Percentiles rank a stretch among this genome's conserved stretches.
Evolutionary conservation across 768 basidiomycete species (phyloP).

Genomic region (Tephrocybe sp.): DNA sequence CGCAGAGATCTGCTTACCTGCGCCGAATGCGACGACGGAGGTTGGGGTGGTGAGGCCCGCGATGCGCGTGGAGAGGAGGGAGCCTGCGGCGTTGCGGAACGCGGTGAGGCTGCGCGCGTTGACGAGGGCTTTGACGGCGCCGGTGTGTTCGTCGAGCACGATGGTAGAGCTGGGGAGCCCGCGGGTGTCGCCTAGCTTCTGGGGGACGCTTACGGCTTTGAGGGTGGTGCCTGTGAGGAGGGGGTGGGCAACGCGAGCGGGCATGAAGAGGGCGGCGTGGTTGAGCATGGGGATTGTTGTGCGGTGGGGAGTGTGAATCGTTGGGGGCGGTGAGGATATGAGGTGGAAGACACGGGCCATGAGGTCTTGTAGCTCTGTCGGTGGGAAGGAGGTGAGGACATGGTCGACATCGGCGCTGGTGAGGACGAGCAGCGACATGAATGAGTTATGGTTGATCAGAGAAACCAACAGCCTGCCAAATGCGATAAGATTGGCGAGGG

Average conservation of each 20-base stretch:
- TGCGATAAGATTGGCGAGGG: too few species aligned
- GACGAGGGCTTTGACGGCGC: constrained; percentile 70
- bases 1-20: constrained; percentile 67
- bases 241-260: constrained; percentile 50
- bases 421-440: constrained; percentile 59
- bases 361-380: constrained; percentile 46
- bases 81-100: constrained; percentile 80
- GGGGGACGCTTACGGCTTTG: constrained; percentile 83
- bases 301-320: constrained; percentile 56
- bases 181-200: constrained; percentile 31
- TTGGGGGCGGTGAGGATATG: constrained; percentile 32
- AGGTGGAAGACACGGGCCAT: constrained; percentile 61
- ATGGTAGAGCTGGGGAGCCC: constrained; percentile 81
- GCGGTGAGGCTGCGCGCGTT: constrained; percentile 82
- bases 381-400: constrained; percentile 44
- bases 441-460: not conserved
- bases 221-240: constrained; percentile 53
- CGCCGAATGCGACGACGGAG: constrained; percentile 64
- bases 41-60: constrained; percentile 42
- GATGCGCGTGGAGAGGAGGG: constrained; percentile 62
- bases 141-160: constrained; percentile 70
- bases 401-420: constrained; percentile 56
- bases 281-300: constrained; percentile 49
- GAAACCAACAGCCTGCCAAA: too few species aligned
- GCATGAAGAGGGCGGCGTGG: constrained; percentile 82